Evolutionary conservation across 768 basidiomycete genomes (phyloP).

Genomic region (Phallus indusiatus): DNA sequence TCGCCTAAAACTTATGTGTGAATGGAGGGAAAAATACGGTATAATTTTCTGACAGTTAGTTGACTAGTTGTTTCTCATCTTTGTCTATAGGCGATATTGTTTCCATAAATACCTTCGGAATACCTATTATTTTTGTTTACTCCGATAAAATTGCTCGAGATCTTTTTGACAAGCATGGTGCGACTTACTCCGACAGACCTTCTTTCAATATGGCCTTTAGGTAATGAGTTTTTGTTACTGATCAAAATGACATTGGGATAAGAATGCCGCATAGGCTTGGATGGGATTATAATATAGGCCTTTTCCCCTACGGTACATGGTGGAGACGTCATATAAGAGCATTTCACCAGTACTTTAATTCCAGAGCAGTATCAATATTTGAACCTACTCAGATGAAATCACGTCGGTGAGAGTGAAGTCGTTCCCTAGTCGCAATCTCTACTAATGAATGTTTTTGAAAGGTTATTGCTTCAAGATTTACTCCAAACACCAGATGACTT

Average conservation of each 20-base stretch:
- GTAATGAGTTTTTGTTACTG: slow-evolving; percentile 17
- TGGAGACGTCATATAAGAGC: slow-evolving; percentile 30
- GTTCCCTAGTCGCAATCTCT: not conserved
- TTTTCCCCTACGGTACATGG: slow-evolving; percentile 27
- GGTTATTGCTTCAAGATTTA: slow-evolving; percentile 28
- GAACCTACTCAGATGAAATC: slow-evolving; percentile 27
- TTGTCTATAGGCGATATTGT: slow-evolving; percentile 35
- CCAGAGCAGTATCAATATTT: slow-evolving; percentile 18
- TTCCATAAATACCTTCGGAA: slow-evolving; percentile 34
- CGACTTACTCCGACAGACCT: slow-evolving; percentile 30
- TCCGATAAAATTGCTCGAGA: slow-evolving; percentile 31
- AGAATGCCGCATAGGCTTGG: slow-evolving; percentile 32
- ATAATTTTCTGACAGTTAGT: not conserved
- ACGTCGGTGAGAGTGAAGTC: slow-evolving; percentile 15
- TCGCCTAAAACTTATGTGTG: slow-evolving; percentile 2
- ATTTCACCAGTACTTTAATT: slow-evolving; percentile 31
- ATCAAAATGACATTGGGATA: not conserved
- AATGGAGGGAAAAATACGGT: slow-evolving; percentile 5
- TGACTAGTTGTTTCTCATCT: not conserved
- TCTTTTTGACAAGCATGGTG: slow-evolving; percentile 36
- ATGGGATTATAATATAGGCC: slow-evolving; percentile 38
- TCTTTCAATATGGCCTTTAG: slow-evolving; percentile 33
- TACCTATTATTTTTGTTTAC: slow-evolving; percentile 39
- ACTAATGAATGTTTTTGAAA: not conserved
- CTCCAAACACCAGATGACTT: slow-evolving; percentile 28